Conservation (phyloP, 768 basidiomycete species). For the Stropharia rugosoannulata region DNA sequence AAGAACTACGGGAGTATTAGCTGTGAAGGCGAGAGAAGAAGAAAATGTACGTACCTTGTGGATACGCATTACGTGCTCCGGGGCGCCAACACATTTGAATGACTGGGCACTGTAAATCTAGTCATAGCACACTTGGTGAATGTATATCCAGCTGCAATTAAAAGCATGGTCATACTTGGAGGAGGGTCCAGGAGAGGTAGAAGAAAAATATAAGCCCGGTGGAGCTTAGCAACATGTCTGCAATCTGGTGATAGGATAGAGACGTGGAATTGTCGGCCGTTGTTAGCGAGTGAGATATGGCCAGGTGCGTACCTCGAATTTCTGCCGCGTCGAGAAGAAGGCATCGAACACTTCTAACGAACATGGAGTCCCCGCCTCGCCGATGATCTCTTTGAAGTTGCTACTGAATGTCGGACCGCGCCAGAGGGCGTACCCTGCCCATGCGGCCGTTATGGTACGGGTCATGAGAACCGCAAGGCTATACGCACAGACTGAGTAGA, state of each 20-base stretch:
- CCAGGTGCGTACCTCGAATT: slow-evolving; percentile 38
- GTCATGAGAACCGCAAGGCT: slow-evolving; percentile 50
- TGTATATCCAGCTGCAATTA: not conserved
- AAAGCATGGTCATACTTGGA: slow-evolving; percentile 30
- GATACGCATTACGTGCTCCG: slow-evolving; percentile 45
- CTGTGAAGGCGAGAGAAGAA: not conserved
- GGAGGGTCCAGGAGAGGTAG: slow-evolving; percentile 45
- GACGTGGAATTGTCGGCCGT: not conserved
- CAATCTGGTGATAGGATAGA: slow-evolving; percentile 32
- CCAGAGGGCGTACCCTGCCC: slow-evolving; percentile 53
- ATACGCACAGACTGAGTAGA: not conserved
- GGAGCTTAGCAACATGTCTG: slow-evolving; percentile 45
- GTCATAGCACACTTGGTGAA: not conserved
- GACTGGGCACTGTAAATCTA: slow-evolving; percentile 46
- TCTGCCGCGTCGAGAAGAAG: slow-evolving; percentile 40
- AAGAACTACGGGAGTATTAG: slow-evolving; percentile 38
- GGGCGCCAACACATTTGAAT: slow-evolving; percentile 54
- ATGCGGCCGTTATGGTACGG: slow-evolving; percentile 43
- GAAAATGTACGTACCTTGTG: slow-evolving; percentile 37
- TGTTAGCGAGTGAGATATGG: not conserved
- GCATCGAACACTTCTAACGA: slow-evolving; percentile 43
- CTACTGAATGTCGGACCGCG: slow-evolving; percentile 34
- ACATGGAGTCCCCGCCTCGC: slow-evolving; percentile 42
- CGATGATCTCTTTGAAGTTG: slow-evolving; percentile 37
- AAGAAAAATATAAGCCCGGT: slow-evolving; percentile 40